phyloP scores from a whole-genome alignment of 768 basidiomycete species.

The Lepiota brunneoincarnata region DNA sequence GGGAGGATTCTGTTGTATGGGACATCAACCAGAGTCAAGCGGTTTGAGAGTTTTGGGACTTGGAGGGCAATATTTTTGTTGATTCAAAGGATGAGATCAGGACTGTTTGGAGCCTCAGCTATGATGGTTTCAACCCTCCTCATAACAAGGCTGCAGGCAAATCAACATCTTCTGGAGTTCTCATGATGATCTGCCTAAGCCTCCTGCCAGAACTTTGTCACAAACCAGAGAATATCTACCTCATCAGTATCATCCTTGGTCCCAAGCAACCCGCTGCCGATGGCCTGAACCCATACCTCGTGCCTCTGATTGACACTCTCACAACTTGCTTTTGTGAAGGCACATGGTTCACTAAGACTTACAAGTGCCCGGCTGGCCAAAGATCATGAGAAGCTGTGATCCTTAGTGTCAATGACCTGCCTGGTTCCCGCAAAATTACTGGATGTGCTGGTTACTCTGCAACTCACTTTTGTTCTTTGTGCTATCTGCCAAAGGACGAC shows the following conservation, averaged over 20 bases:
- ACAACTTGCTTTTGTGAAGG: too few species aligned
- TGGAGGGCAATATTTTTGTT: too few species aligned
- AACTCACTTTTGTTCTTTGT: constrained; percentile 12
- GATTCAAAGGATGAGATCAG: too few species aligned
- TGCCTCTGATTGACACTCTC: too few species aligned
- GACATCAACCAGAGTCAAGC: too few species aligned
- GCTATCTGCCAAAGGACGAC: background rate
- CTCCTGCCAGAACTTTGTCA: background rate
- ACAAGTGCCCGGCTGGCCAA: constrained; percentile 17
- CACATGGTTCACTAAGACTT: too few species aligned
- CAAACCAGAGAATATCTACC: constrained; percentile 32
- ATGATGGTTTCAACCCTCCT: background rate
- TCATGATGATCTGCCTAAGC: background rate
- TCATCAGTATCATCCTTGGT: constrained; percentile 21
- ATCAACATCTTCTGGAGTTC: background rate
- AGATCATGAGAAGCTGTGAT: constrained; percentile 23
- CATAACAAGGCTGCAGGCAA: background rate
- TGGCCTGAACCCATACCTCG: too few species aligned
- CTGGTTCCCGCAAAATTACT: constrained; percentile 24
- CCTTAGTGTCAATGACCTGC: constrained; percentile 32
- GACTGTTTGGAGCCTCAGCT: too few species aligned
- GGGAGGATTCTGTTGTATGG: too few species aligned
- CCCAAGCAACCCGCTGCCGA: constrained; percentile 27
- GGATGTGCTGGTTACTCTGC: constrained; percentile 1
- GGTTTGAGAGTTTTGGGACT: too few species aligned